Conservation (phyloP, 495 filamentous ascomycete genomes). For the Delitschia confertaspora region DNA sequence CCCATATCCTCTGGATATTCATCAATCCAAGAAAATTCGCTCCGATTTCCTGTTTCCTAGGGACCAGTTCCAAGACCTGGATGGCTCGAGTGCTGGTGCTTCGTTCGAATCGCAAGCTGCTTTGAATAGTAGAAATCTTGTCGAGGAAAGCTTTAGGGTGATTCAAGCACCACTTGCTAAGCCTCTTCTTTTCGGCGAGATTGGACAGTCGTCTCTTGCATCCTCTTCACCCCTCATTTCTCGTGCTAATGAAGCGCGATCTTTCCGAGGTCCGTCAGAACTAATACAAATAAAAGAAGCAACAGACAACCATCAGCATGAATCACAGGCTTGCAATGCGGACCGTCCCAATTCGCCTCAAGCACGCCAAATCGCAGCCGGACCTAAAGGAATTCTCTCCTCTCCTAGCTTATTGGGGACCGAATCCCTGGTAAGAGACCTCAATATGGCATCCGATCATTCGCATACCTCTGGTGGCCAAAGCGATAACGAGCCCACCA, state of each 20-base stretch:
- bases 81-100: conserved; percentile 31
- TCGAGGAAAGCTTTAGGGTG: too few relatives aligned
- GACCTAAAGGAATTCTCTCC: conserved; percentile 11
- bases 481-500: conserved; percentile 29
- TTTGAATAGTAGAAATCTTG: not conserved
- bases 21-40: conserved; percentile 33
- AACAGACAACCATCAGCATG: too few relatives aligned
- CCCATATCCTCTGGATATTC: conserved; percentile 26
- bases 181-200: not conserved
- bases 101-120: conserved; percentile 22
- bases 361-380: not conserved
- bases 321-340: too few relatives aligned
- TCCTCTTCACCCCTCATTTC: conserved; percentile 63
- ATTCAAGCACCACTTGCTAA: not conserved
- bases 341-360: not conserved
- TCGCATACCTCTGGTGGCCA: conserved; percentile 27
- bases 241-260: conserved; percentile 48
- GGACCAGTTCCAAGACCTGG: conserved; percentile 28
- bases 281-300: not conserved
- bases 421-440: conserved; percentile 56
- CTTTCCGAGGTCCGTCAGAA: not conserved
- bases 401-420: conserved; percentile 54
- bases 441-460: conserved; percentile 55
- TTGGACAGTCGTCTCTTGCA: conserved; percentile 59
- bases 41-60: conserved; percentile 25